Base-by-base conservation (phyloP, 2,329 filamentous ascomycete species). In the Alternaria sp. region DNA sequence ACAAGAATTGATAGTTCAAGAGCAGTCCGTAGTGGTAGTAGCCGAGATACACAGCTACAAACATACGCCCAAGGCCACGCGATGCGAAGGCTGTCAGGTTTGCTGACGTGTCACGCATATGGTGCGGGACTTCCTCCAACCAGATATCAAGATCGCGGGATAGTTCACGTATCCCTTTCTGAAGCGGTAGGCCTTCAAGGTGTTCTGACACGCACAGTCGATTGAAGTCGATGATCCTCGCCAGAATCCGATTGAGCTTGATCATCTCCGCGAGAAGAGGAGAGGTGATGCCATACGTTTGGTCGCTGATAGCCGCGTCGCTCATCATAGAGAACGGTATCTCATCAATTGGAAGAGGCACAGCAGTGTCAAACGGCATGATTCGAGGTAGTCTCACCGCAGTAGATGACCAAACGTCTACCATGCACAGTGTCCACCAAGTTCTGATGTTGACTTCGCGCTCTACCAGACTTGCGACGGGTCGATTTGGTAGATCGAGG, bases 201-300 rank as follows among this genome's bases (percentile, higher is more conserved):
- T 71, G 71, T 28, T 73, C 69, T 37, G 65, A 69, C n/a, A 71
- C 71, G 12, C 71, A 73, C 20, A 55, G 50, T 28, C 60, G 63
- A 25, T 73, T 73, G 62, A 73, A 73, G 46, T 71, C 71, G 46
- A 73, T 71, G 54, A 73, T 71, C 37, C 59, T 64, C 18, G 69
- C 50, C 25, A 73, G 47, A 26, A 73, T 71, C 23, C 68, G 63
- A 33, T 73, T 73, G 14, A 73, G 49, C 26, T 71, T 73, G 33
- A 73, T 64, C 71, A 73, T 73, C 50, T 73, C 71, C n/a, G 71
- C 68, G 6, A 73, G 61, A 9, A 73, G 60, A n/a, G 71, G 69
- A 11, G 69, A 69, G n/a, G 64, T 55, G 10, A 58, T 58, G 10
- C 60, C 61, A 11, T 55, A 54, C 12, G 63, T 51, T 23, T 70